Evolutionary conservation across 2,329 filamentous ascomycete species (phyloP).

Genomic region (Penicillium sp.): DNA sequence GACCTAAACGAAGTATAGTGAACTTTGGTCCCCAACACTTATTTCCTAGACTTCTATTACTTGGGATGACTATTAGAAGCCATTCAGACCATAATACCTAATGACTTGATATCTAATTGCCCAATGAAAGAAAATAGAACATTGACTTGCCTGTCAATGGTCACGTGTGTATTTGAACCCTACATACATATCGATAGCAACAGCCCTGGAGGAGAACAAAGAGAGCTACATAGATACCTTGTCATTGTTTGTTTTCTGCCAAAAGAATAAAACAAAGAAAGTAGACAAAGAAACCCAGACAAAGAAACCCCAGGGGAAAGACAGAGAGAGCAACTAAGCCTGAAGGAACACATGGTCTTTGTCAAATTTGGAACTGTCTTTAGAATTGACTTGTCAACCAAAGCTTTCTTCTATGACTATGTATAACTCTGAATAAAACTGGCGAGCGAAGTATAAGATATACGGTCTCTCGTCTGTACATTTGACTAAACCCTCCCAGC

Average conservation of each 20-base stretch:
- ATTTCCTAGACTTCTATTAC: neutral
- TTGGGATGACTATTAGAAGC: neutral
- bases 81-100: neutral
- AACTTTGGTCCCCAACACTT: neutral
- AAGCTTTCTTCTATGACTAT: neutral
- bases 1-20: neutral
- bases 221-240: neutral
- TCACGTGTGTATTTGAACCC: slow-evolving; percentile 3
- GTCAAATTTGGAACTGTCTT: neutral
- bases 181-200: neutral
- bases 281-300: neutral
- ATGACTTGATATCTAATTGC: neutral
- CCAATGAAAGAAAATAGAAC: neutral
- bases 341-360: neutral
- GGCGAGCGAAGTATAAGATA: neutral
- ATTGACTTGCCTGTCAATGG: neutral
- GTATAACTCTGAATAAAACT: neutral
- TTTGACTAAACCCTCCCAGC: no score
- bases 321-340: neutral
- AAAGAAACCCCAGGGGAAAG: neutral
- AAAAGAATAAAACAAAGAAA: neutral
- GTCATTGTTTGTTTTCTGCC: neutral
- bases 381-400: neutral
- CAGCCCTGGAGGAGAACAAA: neutral
- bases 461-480: neutral